Evolutionary conservation across 2,329 filamentous ascomycete species (phyloP), one percentile per base, ranked within the genome.

Genomic region (Cercospora nicotianae): DNA sequence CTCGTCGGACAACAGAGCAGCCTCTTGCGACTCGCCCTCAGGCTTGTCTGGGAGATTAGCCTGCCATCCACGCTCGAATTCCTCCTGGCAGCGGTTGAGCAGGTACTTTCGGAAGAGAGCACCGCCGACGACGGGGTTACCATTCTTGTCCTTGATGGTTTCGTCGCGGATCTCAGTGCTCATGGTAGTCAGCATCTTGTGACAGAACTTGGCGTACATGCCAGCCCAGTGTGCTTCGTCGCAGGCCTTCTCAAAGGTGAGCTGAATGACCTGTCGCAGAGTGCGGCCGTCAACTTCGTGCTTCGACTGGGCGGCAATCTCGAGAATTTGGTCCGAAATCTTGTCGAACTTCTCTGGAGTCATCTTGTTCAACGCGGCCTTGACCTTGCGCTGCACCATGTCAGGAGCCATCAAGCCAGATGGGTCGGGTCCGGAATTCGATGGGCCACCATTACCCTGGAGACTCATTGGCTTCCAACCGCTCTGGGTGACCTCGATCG

Each of bases 331-430:
- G 70, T 94, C 91, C 6, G 95, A 89, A 74, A 99, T 97, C 83
- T 90, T 93, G 79, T 97, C 94, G 76, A 99, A 99, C 79, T 98
- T 99, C 83, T 99, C 95, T 0, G 95, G 95, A 0, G 95, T 98
- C 95, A 99, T 98, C 90, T 99, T 99, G 89, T 99, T 99, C 76
- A 99, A 85, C 69, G 92, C 92, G 72, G 93, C 91, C 89, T 99
- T 99, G 79, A 99, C 95, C 89, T 99, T 99, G 75, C 94, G 90
- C 84, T 99, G 95, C 67, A 99, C 95, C 85, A 95, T 89, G 75
- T 94, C 92, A 26, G 95, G 94, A 72, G 96, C 89, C 83, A 98
- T 87, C 75, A 92, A 86, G 61, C 83, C 83, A 65, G 82, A 74
- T 63, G 77, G 82, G 70, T 83, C 83, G 73, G 82, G 80, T 33